Evolutionary conservation across 306 rosid genomes (phyloP).

Genomic region (Quercus cerris): DNA sequence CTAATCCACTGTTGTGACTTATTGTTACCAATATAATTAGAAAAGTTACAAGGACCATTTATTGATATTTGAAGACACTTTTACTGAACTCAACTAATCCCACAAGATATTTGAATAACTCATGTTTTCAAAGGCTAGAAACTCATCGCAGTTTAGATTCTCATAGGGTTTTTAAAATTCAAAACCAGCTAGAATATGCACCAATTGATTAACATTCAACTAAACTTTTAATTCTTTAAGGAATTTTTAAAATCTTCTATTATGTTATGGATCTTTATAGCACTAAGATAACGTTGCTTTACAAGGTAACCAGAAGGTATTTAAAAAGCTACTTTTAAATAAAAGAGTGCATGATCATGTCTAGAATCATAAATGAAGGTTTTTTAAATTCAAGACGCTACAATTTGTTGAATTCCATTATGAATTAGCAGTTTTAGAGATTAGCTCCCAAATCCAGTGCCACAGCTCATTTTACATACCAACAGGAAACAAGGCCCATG

Average conservation of each 20-base stretch:
- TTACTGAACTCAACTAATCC: not conserved
- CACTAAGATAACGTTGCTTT: not conserved
- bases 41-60: not conserved
- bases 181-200: not conserved
- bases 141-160: too few relatives aligned
- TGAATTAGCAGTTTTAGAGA: not conserved
- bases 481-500: constrained; percentile 64
- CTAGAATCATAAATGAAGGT: not conserved
- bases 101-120: not conserved
- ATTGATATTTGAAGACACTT: too few relatives aligned
- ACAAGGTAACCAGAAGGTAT: not conserved
- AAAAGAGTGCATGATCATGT: not conserved
- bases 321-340: not conserved
- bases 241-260: not conserved
- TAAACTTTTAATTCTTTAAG: not conserved
- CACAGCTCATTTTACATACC: constrained; percentile 14
- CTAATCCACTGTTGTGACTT: not conserved
- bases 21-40: not conserved
- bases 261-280: not conserved
- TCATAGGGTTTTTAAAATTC: too few relatives aligned
- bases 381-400: not conserved
- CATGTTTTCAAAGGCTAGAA: too few relatives aligned
- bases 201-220: not conserved
- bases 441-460: constrained; percentile 2
- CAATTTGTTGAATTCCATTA: not conserved